Evolutionary conservation across 208 protist species (phyloP), one percentile per base, ranked within the genome.

Genomic region (Leptomonas pyrrhocoris): DNA sequence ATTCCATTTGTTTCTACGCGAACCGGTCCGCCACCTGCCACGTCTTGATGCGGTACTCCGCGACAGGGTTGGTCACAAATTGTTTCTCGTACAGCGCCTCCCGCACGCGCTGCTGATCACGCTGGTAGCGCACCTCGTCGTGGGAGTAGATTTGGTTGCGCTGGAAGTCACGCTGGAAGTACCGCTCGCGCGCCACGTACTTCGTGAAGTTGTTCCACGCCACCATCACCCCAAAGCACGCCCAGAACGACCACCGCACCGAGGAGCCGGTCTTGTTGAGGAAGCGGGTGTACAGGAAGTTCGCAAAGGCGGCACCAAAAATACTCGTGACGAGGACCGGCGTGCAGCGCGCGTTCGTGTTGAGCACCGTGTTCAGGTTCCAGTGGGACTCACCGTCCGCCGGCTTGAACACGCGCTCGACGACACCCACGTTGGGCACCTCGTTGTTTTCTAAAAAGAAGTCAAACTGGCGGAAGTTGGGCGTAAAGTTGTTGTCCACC

Each of bases 381-480:
- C 87, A 92, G 66, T 95, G 84, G 2, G 85, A 78, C 59, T 93
- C 85, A 19, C 87, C 87, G 40, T 93, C 87, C 9, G 75, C 77
- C 9, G 84, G 69, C 76, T 93, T 91, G 63, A 87, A 90, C 8
- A 95, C 87, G 25, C 88, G 85, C 68, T 89, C 88, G 16, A 85
- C 85, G 5, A 94, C 68, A 1, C 67, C 74, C 55, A 77, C 80
- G 62, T 87, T 79, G 1, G 90, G 90, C 42, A 89, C 78, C 48
- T 92, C 85, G 36, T 70, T 88, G 57, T 86, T 86, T 59, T 90
- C 84, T 27, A 94, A 63, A 30, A 92, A 92, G 62, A 96, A 93
- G 58, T 96, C 90, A 53, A 96, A 96, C 18, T 96, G 90, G 16
- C 90, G 81, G 53, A 96, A 96, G 74, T 96, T 96, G 21, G 90